Base-by-base conservation (phyloP, 352 stramenopile species). In the Globisporangium acanthophoron region DNA sequence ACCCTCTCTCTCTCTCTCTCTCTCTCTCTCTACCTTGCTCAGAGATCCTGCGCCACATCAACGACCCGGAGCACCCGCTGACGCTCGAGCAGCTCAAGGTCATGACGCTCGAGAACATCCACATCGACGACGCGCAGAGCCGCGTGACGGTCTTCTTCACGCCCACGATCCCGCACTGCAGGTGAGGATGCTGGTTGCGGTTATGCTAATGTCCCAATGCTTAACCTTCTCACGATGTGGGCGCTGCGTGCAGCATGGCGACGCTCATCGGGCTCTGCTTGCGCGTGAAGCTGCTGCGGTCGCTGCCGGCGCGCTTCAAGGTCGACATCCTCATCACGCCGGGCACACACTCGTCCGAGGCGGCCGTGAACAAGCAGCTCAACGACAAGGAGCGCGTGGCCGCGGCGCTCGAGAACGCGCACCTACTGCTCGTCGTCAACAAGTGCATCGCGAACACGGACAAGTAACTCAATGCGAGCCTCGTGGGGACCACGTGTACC, bases 161-260 rank as follows among this genome's bases (percentile, higher is more conserved):
- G 64, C 96, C 96, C 24, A 99, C 96, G 27, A 98, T 99, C 60
- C 96, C 95, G 49, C 96, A 99, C 79, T 99, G 96, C 85, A 92
- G 78, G 78, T 83, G 46, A 43, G 31, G 31, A 0, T 24, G 21
- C 21, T 24, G 21, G 21, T 24, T 24, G 1, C 21, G 21, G 21
- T 24, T 24, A 24, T 24, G 21, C 21, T 24, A 24, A 24, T 24
- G 21, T 24, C 21, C 21, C 21, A 24, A 24, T 24, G 21, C 21
- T 0, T 24, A 24, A 24, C 21, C 21, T 24, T 24, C 21, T 39
- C 33, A 9, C 3, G 12, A 8, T 29, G 18, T 9, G 44, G 31
- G 21, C 21, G 37, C 41, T n/a, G 3, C 41, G 7, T 15, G 5
- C 52, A 96, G 83, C 63, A 99, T 99, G 96, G 95, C 95, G 13